Evolutionary conservation across 208 protist genomes (phyloP).

Genomic region (Tetramitus jugosus): DNA sequence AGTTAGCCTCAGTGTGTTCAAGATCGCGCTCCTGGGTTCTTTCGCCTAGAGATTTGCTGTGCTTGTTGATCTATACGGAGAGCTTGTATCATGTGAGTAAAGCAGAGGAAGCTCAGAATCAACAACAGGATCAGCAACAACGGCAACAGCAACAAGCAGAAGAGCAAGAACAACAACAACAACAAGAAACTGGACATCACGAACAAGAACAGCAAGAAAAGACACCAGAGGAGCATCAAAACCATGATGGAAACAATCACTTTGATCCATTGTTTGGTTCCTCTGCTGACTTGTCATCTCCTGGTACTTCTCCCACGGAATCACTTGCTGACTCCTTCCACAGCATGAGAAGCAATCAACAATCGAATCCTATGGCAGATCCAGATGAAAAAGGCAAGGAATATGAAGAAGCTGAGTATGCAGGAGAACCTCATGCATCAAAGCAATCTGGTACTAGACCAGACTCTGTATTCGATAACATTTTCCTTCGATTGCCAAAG

Average conservation of each 20-base stretch:
- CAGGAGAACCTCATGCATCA: background rate
- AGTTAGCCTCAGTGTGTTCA: background rate
- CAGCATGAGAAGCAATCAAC: too few species aligned
- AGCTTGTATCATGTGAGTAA: background rate
- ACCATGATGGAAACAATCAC: too few species aligned
- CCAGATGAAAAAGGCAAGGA: background rate
- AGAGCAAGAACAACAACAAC: background rate
- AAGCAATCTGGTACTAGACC: background rate
- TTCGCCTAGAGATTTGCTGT: slow-evolving; percentile 1
- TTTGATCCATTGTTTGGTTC: too few species aligned
- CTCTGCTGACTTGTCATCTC: too few species aligned
- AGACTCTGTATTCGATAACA: background rate
- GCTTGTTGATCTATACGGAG: background rate
- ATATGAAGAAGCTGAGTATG: background rate
- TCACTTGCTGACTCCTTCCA: too few species aligned
- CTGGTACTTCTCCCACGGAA: too few species aligned
- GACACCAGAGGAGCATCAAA: too few species aligned
- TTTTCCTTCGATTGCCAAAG: too few species aligned
- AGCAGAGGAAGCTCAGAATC: background rate
- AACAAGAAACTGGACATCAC: too few species aligned
- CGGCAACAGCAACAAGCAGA: background rate
- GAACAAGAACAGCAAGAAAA: too few species aligned
- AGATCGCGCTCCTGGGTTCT: background rate
- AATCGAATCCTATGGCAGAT: background rate
- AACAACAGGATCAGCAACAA: background rate